Percentiles rank a stretch among this genome's conserved stretches.
phyloP scores from a whole-genome alignment of 345 rosid genomes.

The Cardamine chenopodiifolia region DNA sequence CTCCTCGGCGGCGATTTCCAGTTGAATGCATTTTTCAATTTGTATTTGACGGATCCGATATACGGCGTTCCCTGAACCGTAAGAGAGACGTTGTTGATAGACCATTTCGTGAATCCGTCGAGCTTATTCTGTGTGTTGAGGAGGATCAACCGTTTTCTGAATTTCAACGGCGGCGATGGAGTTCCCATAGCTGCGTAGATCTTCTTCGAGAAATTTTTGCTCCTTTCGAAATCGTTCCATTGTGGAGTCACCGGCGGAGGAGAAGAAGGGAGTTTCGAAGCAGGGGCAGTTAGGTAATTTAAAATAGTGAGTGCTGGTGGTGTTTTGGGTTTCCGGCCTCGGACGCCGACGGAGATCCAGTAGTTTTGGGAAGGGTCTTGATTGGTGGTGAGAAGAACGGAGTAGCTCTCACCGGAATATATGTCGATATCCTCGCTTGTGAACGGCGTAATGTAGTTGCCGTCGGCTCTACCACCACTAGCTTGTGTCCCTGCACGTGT shows the following conservation, averaged over 20 bases:
- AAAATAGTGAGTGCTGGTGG: conserved; percentile 61
- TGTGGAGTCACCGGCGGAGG: conserved; percentile 63
- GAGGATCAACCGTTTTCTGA: conserved; percentile 50
- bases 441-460: conserved; percentile 75
- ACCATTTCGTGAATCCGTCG: conserved; percentile 65
- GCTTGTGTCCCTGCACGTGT: conserved; percentile 63
- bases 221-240: conserved; percentile 65
- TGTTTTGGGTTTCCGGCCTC: conserved; percentile 63
- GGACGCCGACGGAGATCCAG: conserved; percentile 61
- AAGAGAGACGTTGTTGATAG: conserved; percentile 73
- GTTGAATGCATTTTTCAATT: conserved; percentile 48
- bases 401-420: conserved; percentile 86
- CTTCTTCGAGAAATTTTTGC: conserved; percentile 50
- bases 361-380: conserved; percentile 57
- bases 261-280: conserved; percentile 46
- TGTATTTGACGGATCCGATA: conserved; percentile 61
- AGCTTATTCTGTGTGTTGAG: conserved; percentile 72
- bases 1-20: conserved; percentile 51
- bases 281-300: conserved; percentile 51
- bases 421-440: conserved; percentile 58
- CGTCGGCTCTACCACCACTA: conserved; percentile 91
- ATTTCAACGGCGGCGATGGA: conserved; percentile 49
- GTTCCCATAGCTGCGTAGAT: conserved; percentile 50
- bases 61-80: conserved; percentile 72
- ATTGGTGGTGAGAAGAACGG: conserved; percentile 61